Base-by-base conservation (phyloP, 139 green algal species). In the Chlamydomonas sp. region DNA sequence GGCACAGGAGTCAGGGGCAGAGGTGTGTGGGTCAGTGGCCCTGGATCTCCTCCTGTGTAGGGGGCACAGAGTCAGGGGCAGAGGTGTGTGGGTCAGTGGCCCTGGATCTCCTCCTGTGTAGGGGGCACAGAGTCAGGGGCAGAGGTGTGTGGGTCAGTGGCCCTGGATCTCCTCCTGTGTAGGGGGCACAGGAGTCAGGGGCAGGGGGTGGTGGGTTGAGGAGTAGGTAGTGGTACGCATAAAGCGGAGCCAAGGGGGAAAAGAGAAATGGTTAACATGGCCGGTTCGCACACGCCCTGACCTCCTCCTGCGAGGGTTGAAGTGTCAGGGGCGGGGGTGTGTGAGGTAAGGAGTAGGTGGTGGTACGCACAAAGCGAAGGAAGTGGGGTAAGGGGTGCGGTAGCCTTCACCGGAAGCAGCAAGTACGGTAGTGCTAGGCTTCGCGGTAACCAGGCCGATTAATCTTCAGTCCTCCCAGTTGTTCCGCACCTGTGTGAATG, bases 21-120 rank as follows among this genome's bases (percentile, higher is more conserved):
- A 78, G 75, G 60, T 58, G 60, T 72, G 18, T 86, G 80, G 77
- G 58, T 77, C 58, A 75, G 63, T 77, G 4, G 2, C 63, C 77
- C 18, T 93, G 82, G 68, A 99, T 90, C 86, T 99, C 88, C 71
- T 96, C 95, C 91, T 96, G 86, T 4, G 85, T 92, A n/a, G 76
- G 63, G 49, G 10, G 12, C 58, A 61, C 59, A 61, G 2, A 15
- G 80, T 20, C 15, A 7, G 20, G 72, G 18, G 20, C 60, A 60
- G 75, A 78, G 75, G 60, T 58, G 60, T 72, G 18, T 86, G 80
- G 77, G 58, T 77, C 58, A 75, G 63, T 77, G 4, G 2, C 63
- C 77, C 18, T 93, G 82, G 68, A 99, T 90, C 86, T 99, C 88
- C 71, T 96, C 95, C 91, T 96, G 86, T 4, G 85, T 92, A n/a